Percentiles rank a stretch among this genome's conserved stretches.
phyloP scores from a whole-genome alignment of 352 stramenopile genomes.

The Phytophthora colocasiae region DNA sequence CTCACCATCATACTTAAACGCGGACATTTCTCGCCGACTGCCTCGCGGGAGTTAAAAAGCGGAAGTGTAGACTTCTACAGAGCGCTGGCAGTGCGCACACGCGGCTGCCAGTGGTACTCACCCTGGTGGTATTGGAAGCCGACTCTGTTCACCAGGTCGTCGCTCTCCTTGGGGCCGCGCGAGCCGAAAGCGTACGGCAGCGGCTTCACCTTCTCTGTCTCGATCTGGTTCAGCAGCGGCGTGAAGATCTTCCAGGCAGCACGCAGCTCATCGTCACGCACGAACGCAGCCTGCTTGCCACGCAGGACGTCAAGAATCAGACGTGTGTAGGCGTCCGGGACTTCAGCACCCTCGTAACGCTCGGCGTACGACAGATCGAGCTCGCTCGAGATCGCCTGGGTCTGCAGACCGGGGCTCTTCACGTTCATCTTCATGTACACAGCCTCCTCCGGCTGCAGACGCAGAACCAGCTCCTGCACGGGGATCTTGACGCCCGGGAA shows the following conservation, averaged over 20 bases:
- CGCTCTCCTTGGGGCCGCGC: constrained; percentile 92
- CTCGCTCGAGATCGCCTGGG: constrained; percentile 93
- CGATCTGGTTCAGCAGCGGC: constrained; percentile 96
- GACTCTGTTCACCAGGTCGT: constrained; percentile 74
- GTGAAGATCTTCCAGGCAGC: constrained; percentile 99
- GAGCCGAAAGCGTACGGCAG: constrained; percentile 94
- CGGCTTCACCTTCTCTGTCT: constrained; percentile 92
- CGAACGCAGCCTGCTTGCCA: constrained; percentile 96
- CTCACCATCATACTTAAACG: constrained; percentile 36
- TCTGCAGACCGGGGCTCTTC: constrained; percentile 94
- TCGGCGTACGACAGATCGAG: constrained; percentile 96
- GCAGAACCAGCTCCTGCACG: constrained; percentile 97
- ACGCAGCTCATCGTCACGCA: constrained; percentile 97
- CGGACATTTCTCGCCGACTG: constrained; percentile 8
- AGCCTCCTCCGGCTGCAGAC: constrained; percentile 96
- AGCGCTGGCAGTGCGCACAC: constrained; percentile 45
- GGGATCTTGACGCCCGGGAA: constrained; percentile 91
- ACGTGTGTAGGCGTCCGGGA: constrained; percentile 97
- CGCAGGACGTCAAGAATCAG: constrained; percentile 98
- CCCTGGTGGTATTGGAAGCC: constrained; percentile 85
- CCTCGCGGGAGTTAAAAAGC: constrained; percentile 9
- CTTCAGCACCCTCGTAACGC: constrained; percentile 85
- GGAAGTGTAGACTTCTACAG: constrained; percentile 42
- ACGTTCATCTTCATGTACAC: constrained; percentile 98
- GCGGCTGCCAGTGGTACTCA: constrained; percentile 76